Percentiles rank a stretch among this genome's conserved stretches.
These are phyloP conservation scores for Russula abietina DNA, from an alignment of 768 basidiomycete species.

Conservation along the genomic window DNA sequence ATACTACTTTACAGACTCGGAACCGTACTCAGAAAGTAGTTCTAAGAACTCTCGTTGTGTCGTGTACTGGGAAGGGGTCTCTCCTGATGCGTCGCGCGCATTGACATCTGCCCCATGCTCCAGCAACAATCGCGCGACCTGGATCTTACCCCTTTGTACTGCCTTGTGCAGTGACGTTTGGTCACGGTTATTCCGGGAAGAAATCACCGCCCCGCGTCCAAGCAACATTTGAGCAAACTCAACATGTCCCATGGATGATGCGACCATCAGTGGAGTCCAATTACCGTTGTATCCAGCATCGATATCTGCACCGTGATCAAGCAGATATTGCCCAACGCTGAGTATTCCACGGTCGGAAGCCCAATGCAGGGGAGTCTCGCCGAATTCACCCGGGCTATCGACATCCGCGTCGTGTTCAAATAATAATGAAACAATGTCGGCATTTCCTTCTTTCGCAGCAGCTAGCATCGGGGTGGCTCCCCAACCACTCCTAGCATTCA, in stretches of 20 bases:
- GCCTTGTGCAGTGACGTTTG: neutral
- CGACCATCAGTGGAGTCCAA: neutral
- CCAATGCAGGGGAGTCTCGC: neutral
- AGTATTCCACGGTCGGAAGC: neutral
- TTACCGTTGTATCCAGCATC: neutral
- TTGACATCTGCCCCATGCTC: neutral
- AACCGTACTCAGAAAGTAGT: neutral
- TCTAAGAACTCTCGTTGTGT: neutral
- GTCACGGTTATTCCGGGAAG: neutral
- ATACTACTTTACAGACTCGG: neutral
- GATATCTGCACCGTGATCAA: neutral
- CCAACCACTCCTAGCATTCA: neutral
- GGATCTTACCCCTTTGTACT: neutral
- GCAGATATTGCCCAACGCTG: neutral
- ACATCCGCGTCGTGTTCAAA: neutral
- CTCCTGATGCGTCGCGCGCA: neutral
- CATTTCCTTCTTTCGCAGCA: neutral
- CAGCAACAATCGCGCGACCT: neutral
- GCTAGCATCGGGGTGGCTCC: neutral
- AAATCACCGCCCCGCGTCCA: no score
- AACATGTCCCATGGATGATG: fast-evolving
- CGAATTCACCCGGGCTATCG: neutral
- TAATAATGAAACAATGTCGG: neutral
- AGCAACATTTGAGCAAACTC: neutral
- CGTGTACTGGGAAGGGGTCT: neutral